Percentiles rank a stretch among this genome's conserved stretches.
Conservation (phyloP, 164 flowering plant species). For the Brasenia schreberi region DNA sequence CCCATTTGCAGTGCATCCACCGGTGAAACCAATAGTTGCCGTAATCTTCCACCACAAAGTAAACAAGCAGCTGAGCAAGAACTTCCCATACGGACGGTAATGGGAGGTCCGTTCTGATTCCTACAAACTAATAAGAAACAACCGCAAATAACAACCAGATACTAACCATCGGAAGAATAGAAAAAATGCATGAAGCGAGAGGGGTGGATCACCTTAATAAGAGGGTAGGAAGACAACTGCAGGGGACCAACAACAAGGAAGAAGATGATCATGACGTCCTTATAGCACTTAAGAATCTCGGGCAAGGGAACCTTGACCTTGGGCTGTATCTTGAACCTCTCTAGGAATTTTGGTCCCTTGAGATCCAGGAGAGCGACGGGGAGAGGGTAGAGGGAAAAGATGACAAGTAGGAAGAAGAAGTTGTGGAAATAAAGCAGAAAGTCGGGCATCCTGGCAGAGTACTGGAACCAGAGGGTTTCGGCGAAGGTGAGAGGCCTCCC, state of each 20-base stretch:
- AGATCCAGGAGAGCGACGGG: slow-evolving; percentile 50
- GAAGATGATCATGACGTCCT: slow-evolving; percentile 55
- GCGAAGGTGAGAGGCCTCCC: slow-evolving; percentile 48
- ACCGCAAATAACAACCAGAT: too few species aligned
- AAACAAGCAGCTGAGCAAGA: slow-evolving; percentile 54
- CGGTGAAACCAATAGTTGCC: slow-evolving; percentile 89
- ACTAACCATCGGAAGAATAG: too few species aligned
- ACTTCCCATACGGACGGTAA: slow-evolving; percentile 78
- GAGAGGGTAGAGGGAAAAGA: slow-evolving; percentile 56
- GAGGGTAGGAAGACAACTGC: slow-evolving; percentile 68
- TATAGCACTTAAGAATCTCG: slow-evolving; percentile 51
- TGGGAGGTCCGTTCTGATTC: slow-evolving; percentile 63
- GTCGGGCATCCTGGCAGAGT: slow-evolving; percentile 56
- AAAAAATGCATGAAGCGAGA: too few species aligned
- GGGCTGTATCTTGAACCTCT: slow-evolving; percentile 70
- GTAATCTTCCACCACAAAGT: slow-evolving; percentile 67
- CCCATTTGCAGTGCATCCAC: slow-evolving; percentile 73
- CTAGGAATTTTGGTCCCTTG: slow-evolving; percentile 16
- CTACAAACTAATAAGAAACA: slow-evolving; percentile 31
- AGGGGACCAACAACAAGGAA: slow-evolving; percentile 66
- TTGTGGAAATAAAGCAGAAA: slow-evolving; percentile 66
- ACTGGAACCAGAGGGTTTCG: slow-evolving; percentile 74
- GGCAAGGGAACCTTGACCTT: slow-evolving; percentile 31
- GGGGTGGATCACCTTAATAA: slow-evolving; percentile 10
- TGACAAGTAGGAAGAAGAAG: slow-evolving; percentile 48